Base-by-base conservation (phyloP, 1,139 yeast genomes). In the Candida glucosophila region DNA sequence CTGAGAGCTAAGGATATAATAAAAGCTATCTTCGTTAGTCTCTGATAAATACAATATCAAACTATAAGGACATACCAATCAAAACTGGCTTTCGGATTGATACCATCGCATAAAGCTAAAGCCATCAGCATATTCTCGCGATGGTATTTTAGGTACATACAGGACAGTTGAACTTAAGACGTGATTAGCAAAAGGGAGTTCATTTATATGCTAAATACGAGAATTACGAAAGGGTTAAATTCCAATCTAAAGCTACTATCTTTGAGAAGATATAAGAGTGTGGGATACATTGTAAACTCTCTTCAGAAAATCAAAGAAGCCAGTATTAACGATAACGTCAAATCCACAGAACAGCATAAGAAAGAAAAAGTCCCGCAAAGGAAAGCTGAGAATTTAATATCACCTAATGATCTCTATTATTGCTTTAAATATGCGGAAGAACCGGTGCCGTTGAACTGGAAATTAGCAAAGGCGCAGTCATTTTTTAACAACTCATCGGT, bases 401-500 rank as follows among this genome's bases (percentile, higher is more conserved):
- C 54, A 4, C 60, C 64, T 4, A 36, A 32, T 5, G 34, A 35
- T 11, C 40, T 58, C 15, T 51, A 40, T 13, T 40, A 40, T 6
- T 29, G 34, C 14, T 58, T 54, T 34, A 36, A 53, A 12, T 34
- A 34, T 20, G 32, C 29, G n/a, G n/a, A n/a, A n/a, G n/a, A 16
- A 16, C 23, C 26, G 2, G 25, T 31, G 6, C 49, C 47, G 11
- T 30, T 43, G 5, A 28, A 32, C 10, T 14, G 19, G 5, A 39
- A 40, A 18, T 20, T 35, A 10, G 13, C 35, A n/a, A 22, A 31
- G 14, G 28, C 48, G 6, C 55, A 47, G 26, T 30, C 30, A 5
- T 61, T 76, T 34, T 72, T 76, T 43, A 61, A 66, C 30, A 41
- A 47, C 2, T 54, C 72, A 3, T 52, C 53, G 14, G 58, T 67